These are phyloP conservation scores for Botryotinia narcissicola DNA, from an alignment of 2,329 filamentous ascomycete species.

Conservation along the genomic window DNA sequence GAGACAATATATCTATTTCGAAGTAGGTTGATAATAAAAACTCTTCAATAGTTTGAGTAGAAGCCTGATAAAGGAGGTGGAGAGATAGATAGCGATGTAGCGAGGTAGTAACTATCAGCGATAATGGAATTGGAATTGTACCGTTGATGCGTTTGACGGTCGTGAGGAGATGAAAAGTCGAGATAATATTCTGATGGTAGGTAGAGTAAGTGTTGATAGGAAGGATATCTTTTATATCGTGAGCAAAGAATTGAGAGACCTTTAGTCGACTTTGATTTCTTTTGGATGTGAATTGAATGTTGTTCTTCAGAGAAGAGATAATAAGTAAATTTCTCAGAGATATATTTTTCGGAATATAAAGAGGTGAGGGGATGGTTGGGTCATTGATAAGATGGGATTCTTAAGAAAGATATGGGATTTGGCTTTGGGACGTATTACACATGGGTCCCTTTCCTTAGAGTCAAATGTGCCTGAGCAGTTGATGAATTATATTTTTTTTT, in stretches of 20 bases:
- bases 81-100: neutral
- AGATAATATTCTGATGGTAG: neutral
- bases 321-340: neutral
- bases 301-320: neutral
- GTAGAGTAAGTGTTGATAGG: no score
- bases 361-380: constrained; percentile 4
- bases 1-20: neutral
- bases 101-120: neutral
- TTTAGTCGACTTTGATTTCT: neutral
- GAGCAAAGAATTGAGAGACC: neutral
- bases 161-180: neutral
- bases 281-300: neutral
- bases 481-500: no score
- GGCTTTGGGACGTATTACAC: constrained; percentile 1
- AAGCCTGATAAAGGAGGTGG: neutral
- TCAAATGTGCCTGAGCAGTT: neutral
- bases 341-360: neutral
- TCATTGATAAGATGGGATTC: constrained; percentile 19
- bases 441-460: constrained; percentile 5
- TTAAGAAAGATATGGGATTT: constrained; percentile 18
- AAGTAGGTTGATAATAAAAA: neutral
- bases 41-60: neutral
- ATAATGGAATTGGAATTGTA: neutral
- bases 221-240: neutral
- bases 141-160: neutral